Base-by-base conservation (phyloP, 768 basidiomycete genomes). In the Boletus barrowsii region DNA sequence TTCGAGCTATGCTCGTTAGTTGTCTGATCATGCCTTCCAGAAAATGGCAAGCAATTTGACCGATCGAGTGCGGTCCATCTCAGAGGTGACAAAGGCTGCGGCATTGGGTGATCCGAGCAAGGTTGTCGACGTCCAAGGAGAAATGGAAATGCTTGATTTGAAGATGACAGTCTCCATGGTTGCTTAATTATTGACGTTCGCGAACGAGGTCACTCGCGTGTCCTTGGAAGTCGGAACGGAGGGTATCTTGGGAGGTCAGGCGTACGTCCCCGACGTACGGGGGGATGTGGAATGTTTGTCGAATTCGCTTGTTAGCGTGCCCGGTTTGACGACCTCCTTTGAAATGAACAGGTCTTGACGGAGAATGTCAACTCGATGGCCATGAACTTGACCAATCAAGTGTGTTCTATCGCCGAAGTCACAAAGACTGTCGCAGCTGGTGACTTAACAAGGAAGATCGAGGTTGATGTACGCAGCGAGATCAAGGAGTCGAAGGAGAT, bases 361-460 rank as follows among this genome's bases (percentile, higher is more conserved):
- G 88, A 90, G 63, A 91, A 93, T 56, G 91, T 93, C 63, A 92
- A 91, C 69, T 65, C 89, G 55, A 90, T 90, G 91, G 91, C 91
- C 42, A 87, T 88, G 82, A 94, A 94, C 62, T 71, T 93, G 67
- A 94, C 90, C 46, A 87, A 89, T 58, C 91, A 94, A 79, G 93
- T 94, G 58, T 87, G 96, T 52, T 90, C 88, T 46, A 85, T 86
- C 62, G 91, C 93, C 1, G 81, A 89, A 62, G 96, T 98, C 40
- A 98, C 96, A 18, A 95, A 93, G 70, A 95, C 95, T 14, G 94
- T 98, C 37, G 93, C 95, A 3, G 79, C 83, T 35, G 96, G 96
- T 29, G 94, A 98, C 68, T 77, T 98, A 68, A 93, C 89, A 9
- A 90, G 93, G 76, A 93, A 90, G 75, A 93, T 96, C 65, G 87